Conservation (phyloP, 2,329 filamentous ascomycete species). For the Neospermospora avenae region DNA sequence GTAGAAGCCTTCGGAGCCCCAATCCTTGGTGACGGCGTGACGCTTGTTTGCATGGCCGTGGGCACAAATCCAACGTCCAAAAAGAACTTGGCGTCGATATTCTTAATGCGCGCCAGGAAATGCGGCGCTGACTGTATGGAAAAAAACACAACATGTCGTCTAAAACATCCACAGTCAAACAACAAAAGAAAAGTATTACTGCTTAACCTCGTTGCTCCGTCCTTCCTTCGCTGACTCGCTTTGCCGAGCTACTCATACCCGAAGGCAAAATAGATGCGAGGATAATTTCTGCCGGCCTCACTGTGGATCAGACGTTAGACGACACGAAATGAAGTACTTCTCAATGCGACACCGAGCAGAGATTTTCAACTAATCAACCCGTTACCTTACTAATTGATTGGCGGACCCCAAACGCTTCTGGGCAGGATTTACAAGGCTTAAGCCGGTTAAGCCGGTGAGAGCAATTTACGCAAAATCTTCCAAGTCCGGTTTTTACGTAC, state of each 20-base stretch:
- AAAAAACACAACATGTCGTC: background rate
- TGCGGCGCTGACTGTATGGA: background rate
- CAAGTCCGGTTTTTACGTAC: background rate
- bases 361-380: background rate
- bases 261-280: background rate
- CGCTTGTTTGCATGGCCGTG: background rate
- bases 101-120: background rate
- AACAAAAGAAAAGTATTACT: too few relatives aligned
- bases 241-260: background rate
- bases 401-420: background rate
- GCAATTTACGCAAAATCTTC: background rate
- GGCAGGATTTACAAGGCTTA: background rate
- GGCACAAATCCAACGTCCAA: background rate
- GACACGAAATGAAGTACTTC: background rate
- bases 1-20: background rate
- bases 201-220: background rate
- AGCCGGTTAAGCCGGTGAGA: background rate
- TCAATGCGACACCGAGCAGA: background rate
- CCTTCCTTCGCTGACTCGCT: too few relatives aligned
- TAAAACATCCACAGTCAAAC: too few relatives aligned
- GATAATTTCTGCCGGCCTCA: too few relatives aligned
- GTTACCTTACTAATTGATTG: background rate
- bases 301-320: background rate
- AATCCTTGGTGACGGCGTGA: background rate
- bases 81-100: background rate